Base-by-base conservation (phyloP, 1,139 yeast genomes). In the Hanseniaspora sp. region DNA sequence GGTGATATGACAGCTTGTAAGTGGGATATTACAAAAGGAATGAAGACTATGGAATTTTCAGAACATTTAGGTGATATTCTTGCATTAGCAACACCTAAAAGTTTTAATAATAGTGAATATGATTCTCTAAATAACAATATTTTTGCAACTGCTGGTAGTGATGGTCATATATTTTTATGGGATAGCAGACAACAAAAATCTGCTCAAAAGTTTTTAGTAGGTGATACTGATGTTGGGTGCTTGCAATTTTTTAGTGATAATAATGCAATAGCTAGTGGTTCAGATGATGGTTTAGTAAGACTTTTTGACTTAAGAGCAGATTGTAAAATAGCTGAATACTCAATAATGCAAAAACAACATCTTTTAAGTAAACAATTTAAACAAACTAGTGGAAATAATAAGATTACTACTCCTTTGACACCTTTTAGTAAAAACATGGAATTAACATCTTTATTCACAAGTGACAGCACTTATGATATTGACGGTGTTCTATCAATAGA, bases 1-100 rank as follows among this genome's bases (percentile, higher is more conserved):
- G 96, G 95, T 5, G 96, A 90, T 66, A 80, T 82, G 82, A 79
- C 94, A 1, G 78, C 88, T 61, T 75, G 78, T 2, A 67, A 82
- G 56, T 90, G 96, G 96, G 96, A 90, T 65, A 72, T 86, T 33
- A 71, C 74, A 33, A 78, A 77, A 58, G 82, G 86, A 0, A 71
- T 71, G 31, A 73, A 76, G 59, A 68, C 76, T 1, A 69, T 78
- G 38, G 82, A 79, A 48, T 86, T 77, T 64, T 69, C 78, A 11
- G 95, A 84, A 57, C 95, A 88, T 68, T 67, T 83, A 31, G 95
- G 95, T 7, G 96, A 86, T 65, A 86, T 90, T 18, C 71, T 86
- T 55, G 73, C 82, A 39, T 62, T 87, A 56, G 71, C 70, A 12
- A 54, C 65, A 12, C 63, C 70, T 7, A 63, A 61, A 15, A 44